Evolutionary conservation across 352 stramenopile species (phyloP), one percentile per base, ranked within the genome.

Genomic region (Pythium scleroteichum): DNA sequence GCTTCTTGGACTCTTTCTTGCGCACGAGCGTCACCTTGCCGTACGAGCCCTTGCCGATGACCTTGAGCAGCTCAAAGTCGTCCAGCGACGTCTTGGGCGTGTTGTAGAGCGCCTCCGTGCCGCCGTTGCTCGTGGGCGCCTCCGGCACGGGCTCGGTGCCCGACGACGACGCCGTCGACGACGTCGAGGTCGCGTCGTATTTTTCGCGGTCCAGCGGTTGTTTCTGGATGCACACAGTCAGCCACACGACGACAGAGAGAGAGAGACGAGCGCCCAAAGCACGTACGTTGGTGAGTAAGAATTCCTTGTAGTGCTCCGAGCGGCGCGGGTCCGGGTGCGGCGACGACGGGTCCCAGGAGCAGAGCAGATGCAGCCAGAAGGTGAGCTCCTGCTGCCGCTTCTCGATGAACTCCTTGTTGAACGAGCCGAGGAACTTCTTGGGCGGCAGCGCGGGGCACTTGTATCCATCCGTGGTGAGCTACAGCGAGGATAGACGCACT

Each of bases 1-100:
- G 64, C 20, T 71, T 69, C 46, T 90, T 84, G 40, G 67, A 68
- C 9, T 91, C 82, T 53, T 94, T 94, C 39, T 58, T 65, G 57
- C 85, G 81, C 67, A 94, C 85, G 53, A 94, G 80, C 68, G 84
- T 95, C 39, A 97, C 90, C 68, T 96, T 97, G 66, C 90, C 90
- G 52, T 96, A 97, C 24, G 85, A 94, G 20, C 90, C 90, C 65
- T 97, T 97, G 57, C 90, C 90, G 53, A 97, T 95, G 51, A 95
- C 88, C 59, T 95, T 96, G 50, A 97, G 77, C 71, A 97, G 72
- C 73, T 97, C 90, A 78, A 97, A 97, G 72, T 97, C 90, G 53
- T 95, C 89, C 44, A 97, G 66, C 13, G 72, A 81, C n/a, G 90
- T 92, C 80, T 96, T 96, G 47, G 83, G 83, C 55, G 83, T 93